These are phyloP conservation scores for Coniochaeta sp. DNA, from an alignment of 2,329 filamentous ascomycete species.

Conservation along the genomic window DNA sequence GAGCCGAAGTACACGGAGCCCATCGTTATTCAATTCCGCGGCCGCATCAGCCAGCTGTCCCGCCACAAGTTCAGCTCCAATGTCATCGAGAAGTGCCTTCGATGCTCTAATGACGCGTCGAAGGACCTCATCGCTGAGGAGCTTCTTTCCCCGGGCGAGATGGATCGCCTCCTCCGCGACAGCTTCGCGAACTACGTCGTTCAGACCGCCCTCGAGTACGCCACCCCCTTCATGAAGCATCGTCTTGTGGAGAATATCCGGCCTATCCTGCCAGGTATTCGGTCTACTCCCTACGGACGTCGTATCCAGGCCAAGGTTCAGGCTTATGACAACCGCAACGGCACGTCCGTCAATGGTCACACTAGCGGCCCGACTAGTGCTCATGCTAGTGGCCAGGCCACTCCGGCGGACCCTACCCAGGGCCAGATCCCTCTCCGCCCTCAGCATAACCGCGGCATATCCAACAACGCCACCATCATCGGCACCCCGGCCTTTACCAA, in stretches of 20 bases:
- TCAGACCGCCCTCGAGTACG: constrained; percentile 87
- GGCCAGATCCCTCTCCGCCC: constrained; percentile 46
- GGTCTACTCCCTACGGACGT: constrained; percentile 87
- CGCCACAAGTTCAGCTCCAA: constrained; percentile 99
- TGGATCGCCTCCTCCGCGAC: constrained; percentile 84
- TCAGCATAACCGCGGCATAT: constrained; percentile 32
- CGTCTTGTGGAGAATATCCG: constrained; percentile 78
- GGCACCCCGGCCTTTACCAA: constrained; percentile 22
- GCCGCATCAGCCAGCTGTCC: constrained; percentile 63
- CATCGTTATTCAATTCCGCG: constrained; percentile 72
- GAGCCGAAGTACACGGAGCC: constrained; percentile 84
- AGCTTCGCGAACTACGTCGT: constrained; percentile 97
- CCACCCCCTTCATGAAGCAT: constrained; percentile 64
- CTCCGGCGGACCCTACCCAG: constrained; percentile 43
- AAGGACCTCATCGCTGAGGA: constrained; percentile 81
- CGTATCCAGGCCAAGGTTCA: constrained; percentile 87
- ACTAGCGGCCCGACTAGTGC: constrained; percentile 18
- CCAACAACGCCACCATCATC: constrained; percentile 29
- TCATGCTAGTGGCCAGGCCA: constrained; percentile 37
- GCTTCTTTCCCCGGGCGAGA: constrained; percentile 64
- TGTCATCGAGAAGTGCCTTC: constrained; percentile 93
- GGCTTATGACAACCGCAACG: constrained; percentile 41
- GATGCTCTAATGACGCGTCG: constrained; percentile 67
- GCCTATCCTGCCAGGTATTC: constrained; percentile 75
- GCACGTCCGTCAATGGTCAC: constrained; percentile 36